Evolutionary conservation across 177 flowering plant genomes (phyloP).

Genomic region (Vitis hybrid): DNA sequence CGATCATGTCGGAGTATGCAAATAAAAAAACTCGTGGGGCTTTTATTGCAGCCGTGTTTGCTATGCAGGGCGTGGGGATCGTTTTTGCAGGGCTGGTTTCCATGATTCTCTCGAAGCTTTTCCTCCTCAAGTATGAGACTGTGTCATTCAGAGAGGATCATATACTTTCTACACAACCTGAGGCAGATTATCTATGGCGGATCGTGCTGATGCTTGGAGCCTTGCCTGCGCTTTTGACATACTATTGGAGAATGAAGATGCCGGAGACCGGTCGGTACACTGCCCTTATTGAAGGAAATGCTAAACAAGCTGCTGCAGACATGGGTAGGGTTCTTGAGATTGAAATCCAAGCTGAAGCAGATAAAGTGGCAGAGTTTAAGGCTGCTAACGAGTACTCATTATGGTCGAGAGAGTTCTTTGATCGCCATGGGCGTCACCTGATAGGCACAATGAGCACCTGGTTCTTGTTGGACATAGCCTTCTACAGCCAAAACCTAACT

Average conservation of each 20-base stretch:
- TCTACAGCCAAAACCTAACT: conserved; percentile 62
- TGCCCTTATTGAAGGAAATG: conserved; percentile 31
- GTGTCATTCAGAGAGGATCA: neutral
- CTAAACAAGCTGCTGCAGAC: conserved; percentile 37
- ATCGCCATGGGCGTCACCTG: conserved; percentile 21
- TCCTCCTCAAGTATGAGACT: neutral
- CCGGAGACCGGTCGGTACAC: conserved; percentile 49
- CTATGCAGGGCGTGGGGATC: conserved; percentile 27
- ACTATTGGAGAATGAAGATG: conserved; percentile 50
- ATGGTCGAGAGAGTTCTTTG: conserved; percentile 15
- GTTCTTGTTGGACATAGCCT: conserved; percentile 62
- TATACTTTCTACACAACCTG: conserved; percentile 12
- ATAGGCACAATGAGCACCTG: conserved; percentile 49
- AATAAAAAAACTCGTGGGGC: conserved; percentile 25
- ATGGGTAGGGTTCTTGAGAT: conserved; percentile 35
- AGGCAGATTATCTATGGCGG: conserved; percentile 41
- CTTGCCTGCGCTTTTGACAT: conserved; percentile 41
- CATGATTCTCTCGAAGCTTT: neutral
- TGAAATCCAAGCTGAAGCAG: conserved; percentile 31
- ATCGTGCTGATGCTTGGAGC: conserved; percentile 46
- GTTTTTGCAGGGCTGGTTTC: conserved; percentile 17
- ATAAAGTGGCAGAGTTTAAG: conserved; percentile 24
- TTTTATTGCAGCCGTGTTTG: conserved; percentile 24
- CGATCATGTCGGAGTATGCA: conserved; percentile 28
- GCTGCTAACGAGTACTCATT: conserved; percentile 17